Percentiles rank a stretch among this genome's conserved stretches.
phyloP scores from a whole-genome alignment of 345 rosid genomes.

The Eucalyptus regnans region DNA sequence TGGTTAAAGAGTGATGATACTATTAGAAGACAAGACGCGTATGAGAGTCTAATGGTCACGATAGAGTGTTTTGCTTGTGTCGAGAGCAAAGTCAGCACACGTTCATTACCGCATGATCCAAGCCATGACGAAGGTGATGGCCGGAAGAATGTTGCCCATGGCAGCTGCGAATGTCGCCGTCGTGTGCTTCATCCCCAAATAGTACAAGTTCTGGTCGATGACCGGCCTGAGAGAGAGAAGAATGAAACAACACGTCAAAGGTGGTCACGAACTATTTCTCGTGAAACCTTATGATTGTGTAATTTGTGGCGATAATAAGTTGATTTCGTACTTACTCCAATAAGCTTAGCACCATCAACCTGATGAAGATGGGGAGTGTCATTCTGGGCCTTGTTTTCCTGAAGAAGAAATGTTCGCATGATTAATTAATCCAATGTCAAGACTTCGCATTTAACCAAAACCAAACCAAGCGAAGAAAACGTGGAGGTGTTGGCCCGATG shows the following conservation, averaged over 20 bases:
- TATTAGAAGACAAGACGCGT: neutral
- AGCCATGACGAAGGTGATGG: conserved; percentile 71
- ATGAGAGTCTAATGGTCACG: neutral
- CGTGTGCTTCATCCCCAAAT: conserved; percentile 77
- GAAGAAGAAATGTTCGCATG: neutral
- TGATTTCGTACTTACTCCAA: conserved; percentile 42
- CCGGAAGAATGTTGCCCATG: conserved; percentile 75
- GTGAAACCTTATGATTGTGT: neutral
- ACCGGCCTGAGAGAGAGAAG: conserved; percentile 50
- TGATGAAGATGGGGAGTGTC: conserved; percentile 58
- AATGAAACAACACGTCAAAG: neutral
- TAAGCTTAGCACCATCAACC: conserved; percentile 46
- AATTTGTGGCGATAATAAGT: neutral
- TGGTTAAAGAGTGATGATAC: neutral
- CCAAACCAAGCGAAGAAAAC: too few relatives aligned
- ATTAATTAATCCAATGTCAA: neutral
- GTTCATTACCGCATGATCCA: conserved; percentile 35
- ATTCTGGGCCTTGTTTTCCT: conserved; percentile 37
- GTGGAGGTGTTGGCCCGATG: neutral
- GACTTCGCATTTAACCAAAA: neutral
- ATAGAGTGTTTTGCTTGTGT: neutral
- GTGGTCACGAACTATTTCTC: neutral
- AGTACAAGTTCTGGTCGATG: conserved; percentile 83
- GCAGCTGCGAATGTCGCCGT: conserved; percentile 87
- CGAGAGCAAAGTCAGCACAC: neutral